Base-by-base conservation (phyloP, 2,329 filamentous ascomycete species). In the Huntiella decipiens region DNA sequence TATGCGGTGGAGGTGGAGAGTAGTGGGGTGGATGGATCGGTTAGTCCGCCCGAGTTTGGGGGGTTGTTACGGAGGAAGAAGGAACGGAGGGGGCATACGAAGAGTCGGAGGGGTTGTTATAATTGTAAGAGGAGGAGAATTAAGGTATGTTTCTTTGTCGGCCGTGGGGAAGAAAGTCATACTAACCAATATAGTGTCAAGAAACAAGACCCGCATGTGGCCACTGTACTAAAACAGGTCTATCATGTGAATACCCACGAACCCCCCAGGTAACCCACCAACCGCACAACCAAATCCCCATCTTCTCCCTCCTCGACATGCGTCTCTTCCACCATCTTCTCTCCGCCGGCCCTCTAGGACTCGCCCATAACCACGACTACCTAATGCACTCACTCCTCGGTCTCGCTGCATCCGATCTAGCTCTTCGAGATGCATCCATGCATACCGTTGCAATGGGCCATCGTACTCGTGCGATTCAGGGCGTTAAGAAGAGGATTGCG, bases 381-480 rank as follows among this genome's bases (percentile, higher is more conserved):
- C 65, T 81, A 7, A 80, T 83, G 71, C 78, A 83, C 56, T 74
- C 77, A 4, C 76, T 83, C 43, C 66, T 81, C 0, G 77, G 76
- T 10, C 67, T 80, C 50, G 67, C 78, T 1, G 79, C 79, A 31
- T 81, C 77, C 0, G 74, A 82, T 51, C 66, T 82, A 4, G 66
- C 70, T 53, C 60, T 61, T 3, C 58, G 63, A 1, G 72, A 71
- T 48, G 56, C 65, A 1, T 66, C 65, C 49, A 66, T 81, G 13
- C 58, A 68, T 11, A 62, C 68, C 11, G 66, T 70, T 28, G 77
- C 77, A 37, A 72, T 82, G 61, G 63, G 63, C 33, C 78, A 82
- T 56, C 73, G 78, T 15, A 61, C 79, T 44, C 72, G 78, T 49
- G 77, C 79, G 4, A 73, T 82, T 53, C 68, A 68, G 49, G 67